phyloP scores from a whole-genome alignment of 805 yeast genomes.

The Saccharomycopsis schoenii region DNA sequence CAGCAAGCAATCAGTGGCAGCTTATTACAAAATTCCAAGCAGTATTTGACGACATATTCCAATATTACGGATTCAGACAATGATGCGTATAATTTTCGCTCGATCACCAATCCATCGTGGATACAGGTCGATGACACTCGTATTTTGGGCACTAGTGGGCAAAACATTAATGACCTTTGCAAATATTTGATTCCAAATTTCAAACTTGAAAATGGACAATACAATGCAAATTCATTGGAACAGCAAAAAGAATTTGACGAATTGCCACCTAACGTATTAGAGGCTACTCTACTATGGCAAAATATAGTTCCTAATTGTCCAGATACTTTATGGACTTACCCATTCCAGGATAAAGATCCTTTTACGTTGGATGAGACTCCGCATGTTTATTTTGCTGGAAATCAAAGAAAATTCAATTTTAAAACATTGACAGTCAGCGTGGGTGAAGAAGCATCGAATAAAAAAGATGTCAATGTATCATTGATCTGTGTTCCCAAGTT shows the following conservation, averaged over 20 bases:
- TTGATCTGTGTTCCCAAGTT: slow-evolving; percentile 67
- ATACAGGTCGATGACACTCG: slow-evolving; percentile 46
- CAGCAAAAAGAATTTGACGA: slow-evolving; percentile 20
- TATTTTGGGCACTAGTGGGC: slow-evolving; percentile 73
- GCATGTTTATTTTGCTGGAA: slow-evolving; percentile 79
- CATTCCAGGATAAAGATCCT: slow-evolving; percentile 70
- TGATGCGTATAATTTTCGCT: slow-evolving; percentile 25
- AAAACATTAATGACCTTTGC: slow-evolving; percentile 66
- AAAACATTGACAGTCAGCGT: slow-evolving; percentile 29
- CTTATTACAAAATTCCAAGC: slow-evolving; percentile 42
- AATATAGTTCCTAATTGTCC: slow-evolving; percentile 92
- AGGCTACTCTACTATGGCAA: slow-evolving; percentile 70
- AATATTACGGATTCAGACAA: neutral
- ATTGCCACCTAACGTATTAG: slow-evolving; percentile 46
- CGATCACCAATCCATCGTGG: slow-evolving; percentile 70
- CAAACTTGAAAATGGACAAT: slow-evolving; percentile 23
- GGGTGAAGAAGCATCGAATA: neutral
- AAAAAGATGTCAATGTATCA: slow-evolving; percentile 28
- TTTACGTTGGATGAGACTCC: slow-evolving; percentile 74
- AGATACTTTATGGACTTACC: slow-evolving; percentile 86
- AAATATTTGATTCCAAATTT: slow-evolving; percentile 47
- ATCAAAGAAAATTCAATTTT: slow-evolving; percentile 56
- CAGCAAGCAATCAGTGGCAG: slow-evolving; percentile 85
- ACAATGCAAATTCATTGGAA: slow-evolving; percentile 19
- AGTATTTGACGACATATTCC: slow-evolving; percentile 29